Evolutionary conservation across 176 grass and related monocot genomes (phyloP).

Genomic region (Avena insularis): DNA sequence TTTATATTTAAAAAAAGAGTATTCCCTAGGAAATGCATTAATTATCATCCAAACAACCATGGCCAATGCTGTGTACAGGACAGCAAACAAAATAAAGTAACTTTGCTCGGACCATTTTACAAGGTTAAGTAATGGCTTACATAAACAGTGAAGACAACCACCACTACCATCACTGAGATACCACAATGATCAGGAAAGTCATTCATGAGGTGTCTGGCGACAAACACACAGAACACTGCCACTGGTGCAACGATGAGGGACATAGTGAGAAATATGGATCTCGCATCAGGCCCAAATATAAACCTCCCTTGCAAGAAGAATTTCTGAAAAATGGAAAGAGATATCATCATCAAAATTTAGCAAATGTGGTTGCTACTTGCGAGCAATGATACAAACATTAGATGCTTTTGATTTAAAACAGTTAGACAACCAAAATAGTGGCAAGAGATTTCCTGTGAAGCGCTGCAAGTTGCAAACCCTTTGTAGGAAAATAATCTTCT

Average conservation of each 20-base stretch:
- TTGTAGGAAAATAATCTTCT: background rate
- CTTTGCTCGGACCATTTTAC: background rate
- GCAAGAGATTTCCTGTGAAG: background rate
- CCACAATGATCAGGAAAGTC: constrained; percentile 76
- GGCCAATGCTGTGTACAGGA: background rate
- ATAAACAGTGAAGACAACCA: constrained; percentile 88
- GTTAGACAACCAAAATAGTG: constrained; percentile 8
- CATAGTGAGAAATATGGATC: constrained; percentile 95
- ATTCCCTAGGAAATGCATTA: constrained; percentile 29
- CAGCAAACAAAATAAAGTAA: constrained; percentile 25
- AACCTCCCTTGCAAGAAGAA: constrained; percentile 97
- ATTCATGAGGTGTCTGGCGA: constrained; percentile 78
- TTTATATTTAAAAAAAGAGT: constrained; percentile 7
- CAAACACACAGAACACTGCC: constrained; percentile 79
- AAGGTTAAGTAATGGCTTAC: constrained; percentile 49
- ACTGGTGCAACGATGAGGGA: constrained; percentile 83
- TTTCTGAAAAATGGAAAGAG: constrained; percentile 54
- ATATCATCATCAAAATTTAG: background rate
- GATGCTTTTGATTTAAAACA: background rate
- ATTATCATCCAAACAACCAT: constrained; percentile 12
- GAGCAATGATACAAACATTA: constrained; percentile 23
- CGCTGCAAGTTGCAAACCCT: background rate
- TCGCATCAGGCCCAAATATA: constrained; percentile 96
- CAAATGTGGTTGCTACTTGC: background rate
- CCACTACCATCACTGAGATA: constrained; percentile 84